These are phyloP conservation scores for Thalassiosira delicatula DNA, from an alignment of 352 stramenopile species.

Conservation along the genomic window DNA sequence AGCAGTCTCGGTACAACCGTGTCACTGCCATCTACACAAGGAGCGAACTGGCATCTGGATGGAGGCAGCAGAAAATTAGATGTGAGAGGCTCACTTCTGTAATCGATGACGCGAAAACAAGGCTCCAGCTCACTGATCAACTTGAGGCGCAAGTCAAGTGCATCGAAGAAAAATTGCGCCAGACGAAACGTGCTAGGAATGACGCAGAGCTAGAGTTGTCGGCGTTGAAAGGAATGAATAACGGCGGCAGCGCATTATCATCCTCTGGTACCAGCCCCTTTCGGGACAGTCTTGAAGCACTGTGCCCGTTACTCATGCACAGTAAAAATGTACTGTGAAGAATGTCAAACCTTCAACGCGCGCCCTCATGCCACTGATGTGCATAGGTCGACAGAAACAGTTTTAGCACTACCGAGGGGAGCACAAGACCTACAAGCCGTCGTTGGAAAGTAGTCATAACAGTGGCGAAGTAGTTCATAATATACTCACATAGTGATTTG, in stretches of 20 bases:
- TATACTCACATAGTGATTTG: no score
- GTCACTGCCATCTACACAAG: conserved; percentile 19
- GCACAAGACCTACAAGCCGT: no score
- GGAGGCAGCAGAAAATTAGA: conserved; percentile 10
- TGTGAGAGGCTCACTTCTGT: neutral
- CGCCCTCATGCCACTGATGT: no score
- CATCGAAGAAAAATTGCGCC: neutral
- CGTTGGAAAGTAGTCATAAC: no score
- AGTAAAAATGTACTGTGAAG: conserved; percentile 20
- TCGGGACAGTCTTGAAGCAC: conserved; percentile 7
- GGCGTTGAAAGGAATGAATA: neutral
- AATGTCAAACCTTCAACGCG: no score
- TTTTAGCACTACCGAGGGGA: no score
- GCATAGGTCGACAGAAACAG: no score
- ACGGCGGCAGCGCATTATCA: neutral
- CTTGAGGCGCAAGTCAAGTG: neutral
- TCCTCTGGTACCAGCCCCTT: neutral
- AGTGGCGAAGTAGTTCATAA: no score
- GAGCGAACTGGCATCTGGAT: conserved; percentile 12
- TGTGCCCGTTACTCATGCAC: conserved; percentile 21
- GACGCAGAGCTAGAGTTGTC: conserved; percentile 12
- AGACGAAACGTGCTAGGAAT: conserved; percentile 3
- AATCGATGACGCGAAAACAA: neutral
- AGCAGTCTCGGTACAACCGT: conserved; percentile 19
- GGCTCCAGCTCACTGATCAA: neutral